Evolutionary conservation across 768 basidiomycete species (phyloP), one percentile per base, ranked within the genome.

Genomic region (Mycena venus): DNA sequence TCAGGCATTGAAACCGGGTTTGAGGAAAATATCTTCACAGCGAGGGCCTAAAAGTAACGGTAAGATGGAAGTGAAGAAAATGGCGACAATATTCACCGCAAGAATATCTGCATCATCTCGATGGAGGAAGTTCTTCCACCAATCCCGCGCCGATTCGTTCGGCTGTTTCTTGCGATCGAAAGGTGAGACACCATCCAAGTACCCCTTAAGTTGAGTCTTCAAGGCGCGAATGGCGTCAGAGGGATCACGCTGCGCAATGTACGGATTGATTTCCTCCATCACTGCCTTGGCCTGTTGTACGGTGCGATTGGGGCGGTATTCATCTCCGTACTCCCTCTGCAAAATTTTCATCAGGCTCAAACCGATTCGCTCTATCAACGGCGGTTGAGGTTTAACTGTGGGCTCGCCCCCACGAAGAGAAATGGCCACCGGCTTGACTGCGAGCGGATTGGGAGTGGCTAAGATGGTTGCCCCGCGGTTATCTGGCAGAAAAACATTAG

Each of bases 1-100:
- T 69, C 42, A 8, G 58, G 68, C 67, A 68, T 68, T 6, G 56
- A 68, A 2, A 68, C 42, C 9, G 68, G 68, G 34, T 49, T 69
- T 3, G 56, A 8, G 1, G 68, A 69, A 19, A 69, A 60, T 15
- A 69, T 44, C 25, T 69, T 69, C 4, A 69, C 58, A 11, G 56
- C 68, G 15, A 69, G 58, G 6, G 68, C 58, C 68, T 69, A 17
- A 4, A 7, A 14, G 36, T 9, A 27, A 32, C n/a, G 14, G 38
- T 42, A 19, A 42, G 60, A 42, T 38, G 6, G 6, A 23, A 1
- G 14, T 12, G 8, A 29, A 32, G n/a, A n/a, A n/a, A n/a, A n/a
- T n/a, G n/a, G n/a, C n/a, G n/a, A n/a, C n/a, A n/a, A n/a, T n/a
- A 42, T 34, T 25, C 15, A 68, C 66, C 3, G 66, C 56, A 21